These are phyloP conservation scores for Castanea sativa DNA, from an alignment of 306 rosid species.

Conservation along the genomic window DNA sequence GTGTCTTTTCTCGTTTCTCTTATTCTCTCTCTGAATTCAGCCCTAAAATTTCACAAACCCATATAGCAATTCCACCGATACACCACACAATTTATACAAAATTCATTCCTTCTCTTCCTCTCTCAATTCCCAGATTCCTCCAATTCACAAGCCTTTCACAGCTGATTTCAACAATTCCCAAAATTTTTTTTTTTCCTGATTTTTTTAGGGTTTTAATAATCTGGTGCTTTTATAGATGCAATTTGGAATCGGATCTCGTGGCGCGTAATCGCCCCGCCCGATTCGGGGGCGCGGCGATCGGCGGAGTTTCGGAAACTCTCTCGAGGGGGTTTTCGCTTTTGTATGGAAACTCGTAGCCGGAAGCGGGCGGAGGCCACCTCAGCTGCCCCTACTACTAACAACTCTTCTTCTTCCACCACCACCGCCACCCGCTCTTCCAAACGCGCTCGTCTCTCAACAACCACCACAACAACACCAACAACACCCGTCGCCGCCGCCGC, in stretches of 20 bases:
- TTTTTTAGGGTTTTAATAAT: background rate
- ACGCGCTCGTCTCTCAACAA: conserved; percentile 56
- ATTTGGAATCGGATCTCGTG: conserved; percentile 32
- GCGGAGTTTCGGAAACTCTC: conserved; percentile 54
- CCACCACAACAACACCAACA: too few relatives aligned
- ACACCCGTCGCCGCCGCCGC: too few relatives aligned
- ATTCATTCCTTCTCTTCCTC: background rate
- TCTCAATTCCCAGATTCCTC: conserved; percentile 5
- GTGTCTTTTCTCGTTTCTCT: background rate
- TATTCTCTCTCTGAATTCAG: background rate
- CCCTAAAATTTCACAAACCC: background rate
- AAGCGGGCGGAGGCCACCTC: conserved; percentile 99
- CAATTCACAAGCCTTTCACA: background rate
- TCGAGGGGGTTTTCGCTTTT: conserved; percentile 80
- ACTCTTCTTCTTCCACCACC: conserved; percentile 53
- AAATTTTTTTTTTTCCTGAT: too few relatives aligned
- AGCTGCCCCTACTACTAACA: conserved; percentile 98
- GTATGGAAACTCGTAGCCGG: conserved; percentile 99
- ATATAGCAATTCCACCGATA: background rate
- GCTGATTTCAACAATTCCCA: too few relatives aligned
- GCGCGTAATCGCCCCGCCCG: conserved; percentile 47
- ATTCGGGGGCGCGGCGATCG: conserved; percentile 26
- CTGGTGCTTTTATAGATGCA: conserved; percentile 26
- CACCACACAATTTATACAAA: background rate
- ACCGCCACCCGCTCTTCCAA: conserved; percentile 63